Evolutionary conservation across 495 filamentous ascomycete genomes (phyloP).

Genomic region (Penicillium canariense): DNA sequence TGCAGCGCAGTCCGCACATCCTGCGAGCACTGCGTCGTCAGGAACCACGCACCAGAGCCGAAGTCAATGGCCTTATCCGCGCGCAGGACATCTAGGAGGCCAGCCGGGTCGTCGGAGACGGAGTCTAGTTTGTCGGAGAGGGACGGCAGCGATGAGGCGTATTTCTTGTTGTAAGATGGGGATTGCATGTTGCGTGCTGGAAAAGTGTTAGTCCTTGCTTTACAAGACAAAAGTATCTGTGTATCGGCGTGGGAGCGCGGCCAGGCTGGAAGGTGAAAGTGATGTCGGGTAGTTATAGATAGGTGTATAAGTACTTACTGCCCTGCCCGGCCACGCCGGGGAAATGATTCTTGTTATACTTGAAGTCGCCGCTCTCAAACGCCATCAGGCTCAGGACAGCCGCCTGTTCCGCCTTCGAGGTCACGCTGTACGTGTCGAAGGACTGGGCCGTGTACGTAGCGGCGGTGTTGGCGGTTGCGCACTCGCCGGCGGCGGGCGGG

Average conservation of each 20-base stretch:
- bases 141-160: conserved; percentile 56
- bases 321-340: conserved; percentile 69
- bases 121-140: conserved; percentile 37
- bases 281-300: neutral
- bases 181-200: conserved; percentile 72
- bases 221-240: too few relatives aligned
- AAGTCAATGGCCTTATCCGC: conserved; percentile 63
- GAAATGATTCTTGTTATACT: conserved; percentile 63
- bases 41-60: conserved; percentile 72
- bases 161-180: conserved; percentile 56
- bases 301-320: conserved; percentile 39
- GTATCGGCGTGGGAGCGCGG: too few relatives aligned
- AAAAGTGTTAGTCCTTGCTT: neutral
- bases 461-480: conserved; percentile 63
- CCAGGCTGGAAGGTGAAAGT: neutral
- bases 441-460: conserved; percentile 54
- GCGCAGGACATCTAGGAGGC: conserved; percentile 57
- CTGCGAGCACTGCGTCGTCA: conserved; percentile 59
- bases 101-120: conserved; percentile 40
- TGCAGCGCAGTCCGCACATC: conserved; percentile 47
- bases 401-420: conserved; percentile 54
- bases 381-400: conserved; percentile 63
- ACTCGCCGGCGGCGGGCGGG: conserved; percentile 51
- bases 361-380: conserved; percentile 66
- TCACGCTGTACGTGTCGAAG: conserved; percentile 56